Evolutionary conservation across 2,329 filamentous ascomycete genomes (phyloP).

Genomic region (Clonostachys chloroleuca): DNA sequence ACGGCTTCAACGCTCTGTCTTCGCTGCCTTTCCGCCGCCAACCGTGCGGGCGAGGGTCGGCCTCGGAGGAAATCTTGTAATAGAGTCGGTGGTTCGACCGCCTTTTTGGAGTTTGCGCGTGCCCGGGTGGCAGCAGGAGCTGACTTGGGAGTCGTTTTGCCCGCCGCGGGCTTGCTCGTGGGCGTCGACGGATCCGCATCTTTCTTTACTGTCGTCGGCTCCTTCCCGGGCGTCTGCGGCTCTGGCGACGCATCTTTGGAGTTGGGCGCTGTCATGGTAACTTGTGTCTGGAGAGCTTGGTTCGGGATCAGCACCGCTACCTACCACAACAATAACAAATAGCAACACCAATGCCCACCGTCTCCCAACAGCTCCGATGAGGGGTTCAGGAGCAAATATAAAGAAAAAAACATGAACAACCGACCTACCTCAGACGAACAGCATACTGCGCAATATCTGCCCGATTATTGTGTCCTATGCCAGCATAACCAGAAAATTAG

Average conservation of each 20-base stretch:
- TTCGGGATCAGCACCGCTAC: no score
- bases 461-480: no score
- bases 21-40: constrained; percentile 45
- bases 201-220: neutral
- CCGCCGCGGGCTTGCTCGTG: neutral
- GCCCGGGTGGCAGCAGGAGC: constrained; percentile 16
- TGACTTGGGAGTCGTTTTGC: neutral
- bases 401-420: no score
- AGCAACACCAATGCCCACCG: no score
- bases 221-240: constrained; percentile 11
- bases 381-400: no score
- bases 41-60: constrained; percentile 49
- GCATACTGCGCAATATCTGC: no score
- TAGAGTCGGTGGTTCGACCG: constrained; percentile 32
- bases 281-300: no score
- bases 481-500: no score
- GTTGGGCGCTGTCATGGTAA: constrained; percentile 4
- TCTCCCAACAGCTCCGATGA: no score
- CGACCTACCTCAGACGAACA: no score
- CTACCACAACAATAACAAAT: no score
- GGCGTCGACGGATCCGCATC: constrained; percentile 4
- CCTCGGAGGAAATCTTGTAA: constrained; percentile 55
- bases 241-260: constrained; percentile 16
- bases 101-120: constrained; percentile 30
- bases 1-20: constrained; percentile 56